Evolutionary conservation across 2,329 filamentous ascomycete genomes (phyloP).

Genomic region (Colletotrichum cuscutae): DNA sequence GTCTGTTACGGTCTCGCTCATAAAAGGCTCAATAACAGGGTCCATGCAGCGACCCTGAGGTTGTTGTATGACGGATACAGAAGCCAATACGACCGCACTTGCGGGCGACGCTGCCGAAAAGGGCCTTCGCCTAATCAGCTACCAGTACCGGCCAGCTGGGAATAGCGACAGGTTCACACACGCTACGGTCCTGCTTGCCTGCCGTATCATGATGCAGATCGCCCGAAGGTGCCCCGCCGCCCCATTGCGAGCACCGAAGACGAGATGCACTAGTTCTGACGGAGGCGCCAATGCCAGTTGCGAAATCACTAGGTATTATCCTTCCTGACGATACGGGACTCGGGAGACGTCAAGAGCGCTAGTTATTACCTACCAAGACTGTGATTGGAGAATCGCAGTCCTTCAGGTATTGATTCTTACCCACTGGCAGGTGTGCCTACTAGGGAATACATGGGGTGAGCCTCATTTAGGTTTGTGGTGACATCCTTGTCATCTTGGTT

Average conservation of each 20-base stretch:
- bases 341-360: neutral
- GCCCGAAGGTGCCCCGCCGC: neutral
- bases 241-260: neutral
- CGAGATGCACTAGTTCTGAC: neutral
- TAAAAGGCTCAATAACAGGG: neutral
- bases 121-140: conserved; percentile 15
- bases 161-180: conserved; percentile 18
- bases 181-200: conserved; percentile 9
- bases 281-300: neutral
- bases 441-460: conserved; percentile 14
- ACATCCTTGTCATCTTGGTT: conserved; percentile 26
- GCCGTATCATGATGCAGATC: conserved; percentile 25
- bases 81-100: neutral
- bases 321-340: neutral
- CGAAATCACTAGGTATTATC: neutral
- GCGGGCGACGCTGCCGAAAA: conserved; percentile 25
- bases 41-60: neutral
- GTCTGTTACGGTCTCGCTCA: neutral
- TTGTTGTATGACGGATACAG: neutral
- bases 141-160: conserved; percentile 30
- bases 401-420: neutral
- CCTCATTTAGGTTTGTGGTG: conserved; percentile 3
- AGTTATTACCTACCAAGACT: neutral
- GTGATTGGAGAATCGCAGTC: neutral
- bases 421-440: conserved; percentile 4